phyloP scores from a whole-genome alignment of 495 filamentous ascomycete genomes.

The Cercophora sp. region DNA sequence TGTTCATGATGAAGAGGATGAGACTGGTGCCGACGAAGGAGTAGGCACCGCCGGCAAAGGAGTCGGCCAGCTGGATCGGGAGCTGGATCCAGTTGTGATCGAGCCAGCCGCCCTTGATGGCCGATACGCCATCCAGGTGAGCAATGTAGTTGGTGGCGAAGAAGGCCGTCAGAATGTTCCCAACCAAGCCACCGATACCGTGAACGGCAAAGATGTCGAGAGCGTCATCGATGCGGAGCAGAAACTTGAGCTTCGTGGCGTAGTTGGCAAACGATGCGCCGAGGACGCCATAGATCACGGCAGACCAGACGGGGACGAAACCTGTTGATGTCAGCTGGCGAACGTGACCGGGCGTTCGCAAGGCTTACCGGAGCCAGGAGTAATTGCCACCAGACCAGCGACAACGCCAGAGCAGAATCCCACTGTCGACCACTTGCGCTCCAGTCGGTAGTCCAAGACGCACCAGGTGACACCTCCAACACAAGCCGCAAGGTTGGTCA shows the following conservation, averaged over 20 bases:
- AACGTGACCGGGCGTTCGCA: neutral
- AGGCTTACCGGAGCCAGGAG: constrained; percentile 68
- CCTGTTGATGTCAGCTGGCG: constrained; percentile 36
- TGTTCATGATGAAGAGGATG: constrained; percentile 83
- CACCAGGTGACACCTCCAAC: constrained; percentile 94
- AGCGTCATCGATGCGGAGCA: constrained; percentile 81
- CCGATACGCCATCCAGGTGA: constrained; percentile 70
- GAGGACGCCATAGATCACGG: constrained; percentile 83
- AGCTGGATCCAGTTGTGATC: constrained; percentile 89
- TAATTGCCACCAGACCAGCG: constrained; percentile 88
- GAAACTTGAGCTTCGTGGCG: constrained; percentile 92
- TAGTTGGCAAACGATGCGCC: constrained; percentile 88
- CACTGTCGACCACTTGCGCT: constrained; percentile 94
- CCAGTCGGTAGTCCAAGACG: constrained; percentile 85
- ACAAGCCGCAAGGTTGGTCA: constrained; percentile 70
- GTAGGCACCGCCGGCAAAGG: constrained; percentile 75
- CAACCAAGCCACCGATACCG: constrained; percentile 79
- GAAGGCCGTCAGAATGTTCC: constrained; percentile 80
- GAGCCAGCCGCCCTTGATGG: constrained; percentile 82
- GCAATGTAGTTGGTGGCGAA: constrained; percentile 94
- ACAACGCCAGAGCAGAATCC: constrained; percentile 95
- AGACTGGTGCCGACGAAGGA: constrained; percentile 82
- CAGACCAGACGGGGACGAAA: constrained; percentile 86
- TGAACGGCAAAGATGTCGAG: constrained; percentile 95
- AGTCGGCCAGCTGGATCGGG: constrained; percentile 85